Evolutionary conservation across 768 basidiomycete genomes (phyloP).

Genomic region (Mycena capillaripes): DNA sequence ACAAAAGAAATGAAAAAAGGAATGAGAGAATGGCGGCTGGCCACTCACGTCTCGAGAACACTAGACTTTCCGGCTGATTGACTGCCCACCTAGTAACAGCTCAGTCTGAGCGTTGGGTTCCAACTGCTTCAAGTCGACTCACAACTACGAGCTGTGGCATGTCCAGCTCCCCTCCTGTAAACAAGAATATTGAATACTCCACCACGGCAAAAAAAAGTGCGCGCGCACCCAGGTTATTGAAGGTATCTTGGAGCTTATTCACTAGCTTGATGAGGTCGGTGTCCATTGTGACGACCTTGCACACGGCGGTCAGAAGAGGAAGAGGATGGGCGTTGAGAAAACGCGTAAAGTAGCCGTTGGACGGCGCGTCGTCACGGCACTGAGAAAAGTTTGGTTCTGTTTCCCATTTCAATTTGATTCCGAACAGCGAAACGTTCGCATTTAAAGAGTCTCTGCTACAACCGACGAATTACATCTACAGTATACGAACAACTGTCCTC

Average conservation of each 20-base stretch:
- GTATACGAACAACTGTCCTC: too few species aligned
- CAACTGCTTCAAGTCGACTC: slow-evolving; percentile 49
- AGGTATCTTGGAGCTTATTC: slow-evolving; percentile 95
- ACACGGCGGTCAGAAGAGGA: slow-evolving; percentile 19
- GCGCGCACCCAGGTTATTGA: slow-evolving; percentile 83
- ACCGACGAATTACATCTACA: too few species aligned
- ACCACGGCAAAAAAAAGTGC: slow-evolving; percentile 22
- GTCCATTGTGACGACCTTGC: slow-evolving; percentile 71
- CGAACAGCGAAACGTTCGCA: too few species aligned
- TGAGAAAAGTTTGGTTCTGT: slow-evolving; percentile 1
- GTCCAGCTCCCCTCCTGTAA: slow-evolving; percentile 87
- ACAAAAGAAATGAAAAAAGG: too few species aligned
- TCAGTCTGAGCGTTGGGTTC: not conserved
- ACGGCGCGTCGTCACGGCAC: slow-evolving; percentile 37
- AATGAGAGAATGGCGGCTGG: slow-evolving; percentile 25
- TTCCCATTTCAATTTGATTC: not conserved
- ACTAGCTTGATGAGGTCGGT: slow-evolving; percentile 94
- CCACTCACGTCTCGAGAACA: slow-evolving; percentile 91
- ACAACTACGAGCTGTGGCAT: slow-evolving; percentile 94
- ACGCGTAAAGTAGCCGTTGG: slow-evolving; percentile 25
- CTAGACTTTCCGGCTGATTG: slow-evolving; percentile 98
- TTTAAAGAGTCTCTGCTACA: too few species aligned
- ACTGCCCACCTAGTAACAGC: slow-evolving; percentile 82
- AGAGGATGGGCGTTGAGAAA: slow-evolving; percentile 12
- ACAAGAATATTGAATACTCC: slow-evolving; percentile 35